Evolutionary conservation across 305 asterid species (phyloP).

Genomic region (Salvia sclarea): DNA sequence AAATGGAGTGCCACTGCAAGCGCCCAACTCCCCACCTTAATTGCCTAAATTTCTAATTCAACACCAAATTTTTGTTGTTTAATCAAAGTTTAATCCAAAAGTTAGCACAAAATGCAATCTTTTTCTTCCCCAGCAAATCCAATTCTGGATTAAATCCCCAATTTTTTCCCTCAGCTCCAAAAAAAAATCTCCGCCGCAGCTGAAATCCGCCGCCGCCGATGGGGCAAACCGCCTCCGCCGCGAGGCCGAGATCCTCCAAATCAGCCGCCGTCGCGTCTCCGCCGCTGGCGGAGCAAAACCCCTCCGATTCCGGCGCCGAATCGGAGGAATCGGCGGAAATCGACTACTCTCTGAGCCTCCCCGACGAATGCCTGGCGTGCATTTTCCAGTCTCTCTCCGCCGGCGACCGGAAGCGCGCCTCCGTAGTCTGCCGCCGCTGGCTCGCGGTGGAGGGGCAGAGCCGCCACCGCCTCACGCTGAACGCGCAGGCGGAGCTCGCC

Average conservation of each 20-base stretch:
- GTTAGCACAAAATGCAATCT: constrained; percentile 22
- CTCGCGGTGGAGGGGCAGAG: constrained; percentile 71
- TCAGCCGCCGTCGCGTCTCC: constrained; percentile 36
- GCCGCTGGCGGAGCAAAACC: constrained; percentile 29
- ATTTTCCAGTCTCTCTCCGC: constrained; percentile 62
- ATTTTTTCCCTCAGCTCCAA: constrained; percentile 5
- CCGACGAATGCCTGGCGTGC: constrained; percentile 69
- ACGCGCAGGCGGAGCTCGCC: constrained; percentile 55
- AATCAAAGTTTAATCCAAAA: constrained; percentile 26
- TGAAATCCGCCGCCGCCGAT: constrained; percentile 40
- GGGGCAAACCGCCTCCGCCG: constrained; percentile 69
- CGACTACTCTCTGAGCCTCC: constrained; percentile 53
- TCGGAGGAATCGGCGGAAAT: constrained; percentile 1
- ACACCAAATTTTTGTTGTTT: constrained; percentile 8
- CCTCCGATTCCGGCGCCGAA: constrained; percentile 17
- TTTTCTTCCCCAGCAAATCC: neutral
- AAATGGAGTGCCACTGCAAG: neutral
- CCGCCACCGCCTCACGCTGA: constrained; percentile 72
- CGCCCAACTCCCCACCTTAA: constrained; percentile 24
- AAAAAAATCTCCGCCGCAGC: neutral
- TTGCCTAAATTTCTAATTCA: neutral
- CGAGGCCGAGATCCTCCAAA: constrained; percentile 47
- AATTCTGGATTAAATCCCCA: constrained; percentile 6
- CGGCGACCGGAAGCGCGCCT: constrained; percentile 65
- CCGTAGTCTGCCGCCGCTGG: constrained; percentile 78